Evolutionary conservation across 306 rosid species (phyloP).

Genomic region (Casuarina equisetifolia): DNA sequence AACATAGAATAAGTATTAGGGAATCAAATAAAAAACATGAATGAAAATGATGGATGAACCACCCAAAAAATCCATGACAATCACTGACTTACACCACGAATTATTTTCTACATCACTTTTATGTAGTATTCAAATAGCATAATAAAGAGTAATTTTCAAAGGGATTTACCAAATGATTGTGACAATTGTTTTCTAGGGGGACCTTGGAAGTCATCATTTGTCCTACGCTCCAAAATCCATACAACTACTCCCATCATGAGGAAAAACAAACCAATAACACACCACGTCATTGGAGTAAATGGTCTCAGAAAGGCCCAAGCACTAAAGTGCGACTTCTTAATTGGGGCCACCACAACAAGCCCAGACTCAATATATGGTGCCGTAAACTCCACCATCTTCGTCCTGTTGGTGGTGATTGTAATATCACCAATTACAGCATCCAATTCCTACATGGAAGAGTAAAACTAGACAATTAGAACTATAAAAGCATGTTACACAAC

Average conservation of each 20-base stretch:
- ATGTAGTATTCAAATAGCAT: too few species aligned
- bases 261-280: conserved; percentile 43
- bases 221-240: conserved; percentile 92
- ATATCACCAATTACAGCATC: conserved; percentile 87
- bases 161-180: too few species aligned
- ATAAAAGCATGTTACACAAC: not conserved
- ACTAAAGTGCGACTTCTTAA: conserved; percentile 47
- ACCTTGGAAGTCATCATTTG: conserved; percentile 82
- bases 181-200: conserved; percentile 42
- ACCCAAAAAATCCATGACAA: too few species aligned
- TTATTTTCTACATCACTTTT: too few species aligned
- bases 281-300: conserved; percentile 35
- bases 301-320: conserved; percentile 90
- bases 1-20: conserved; percentile 9
- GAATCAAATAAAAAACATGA: not conserved
- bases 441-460: conserved; percentile 48
- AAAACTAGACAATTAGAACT: conserved; percentile 17
- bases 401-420: not conserved
- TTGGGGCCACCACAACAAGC: conserved; percentile 64
- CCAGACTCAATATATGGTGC: too few species aligned
- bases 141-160: too few species aligned
- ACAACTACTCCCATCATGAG: conserved; percentile 73
- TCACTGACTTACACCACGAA: not conserved
- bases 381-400: too few species aligned
- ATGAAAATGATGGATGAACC: not conserved